These are phyloP conservation scores for Garcia nutans DNA, from an alignment of 345 rosid species.

Conservation along the genomic window DNA sequence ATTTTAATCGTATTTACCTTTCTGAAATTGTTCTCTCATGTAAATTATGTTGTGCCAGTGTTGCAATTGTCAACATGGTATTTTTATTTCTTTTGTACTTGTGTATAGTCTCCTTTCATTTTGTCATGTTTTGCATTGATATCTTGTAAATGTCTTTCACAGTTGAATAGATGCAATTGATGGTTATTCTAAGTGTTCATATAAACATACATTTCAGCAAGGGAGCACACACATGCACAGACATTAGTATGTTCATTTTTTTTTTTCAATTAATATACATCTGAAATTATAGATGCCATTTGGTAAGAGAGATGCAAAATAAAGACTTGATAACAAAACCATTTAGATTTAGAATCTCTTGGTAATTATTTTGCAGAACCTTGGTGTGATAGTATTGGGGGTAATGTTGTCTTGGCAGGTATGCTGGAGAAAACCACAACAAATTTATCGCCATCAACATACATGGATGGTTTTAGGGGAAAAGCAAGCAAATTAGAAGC, in stretches of 20 bases:
- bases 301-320: conserved; percentile 27
- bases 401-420: conserved; percentile 9
- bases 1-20: too few relatives aligned
- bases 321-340: conserved; percentile 17
- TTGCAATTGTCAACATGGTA: too few relatives aligned
- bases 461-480: conserved; percentile 16
- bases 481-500: conserved; percentile 19
- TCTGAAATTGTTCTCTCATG: too few relatives aligned
- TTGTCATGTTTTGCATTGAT: conserved; percentile 1
- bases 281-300: conserved; percentile 6
- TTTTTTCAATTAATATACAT: background rate
- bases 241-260: too few relatives aligned
- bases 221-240: too few relatives aligned
- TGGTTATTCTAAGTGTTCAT: background rate
- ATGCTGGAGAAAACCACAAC: conserved; percentile 17
- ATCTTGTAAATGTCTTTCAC: background rate
- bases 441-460: conserved; percentile 10
- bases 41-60: too few relatives aligned
- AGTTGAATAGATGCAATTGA: background rate
- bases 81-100: background rate
- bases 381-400: conserved; percentile 33
- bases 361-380: conserved; percentile 28
- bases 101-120: background rate
- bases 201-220: too few relatives aligned
- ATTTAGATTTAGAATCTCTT: conserved; percentile 13